phyloP scores from a whole-genome alignment of 148 eudicot species.

The Fagopyrum esculentum region DNA sequence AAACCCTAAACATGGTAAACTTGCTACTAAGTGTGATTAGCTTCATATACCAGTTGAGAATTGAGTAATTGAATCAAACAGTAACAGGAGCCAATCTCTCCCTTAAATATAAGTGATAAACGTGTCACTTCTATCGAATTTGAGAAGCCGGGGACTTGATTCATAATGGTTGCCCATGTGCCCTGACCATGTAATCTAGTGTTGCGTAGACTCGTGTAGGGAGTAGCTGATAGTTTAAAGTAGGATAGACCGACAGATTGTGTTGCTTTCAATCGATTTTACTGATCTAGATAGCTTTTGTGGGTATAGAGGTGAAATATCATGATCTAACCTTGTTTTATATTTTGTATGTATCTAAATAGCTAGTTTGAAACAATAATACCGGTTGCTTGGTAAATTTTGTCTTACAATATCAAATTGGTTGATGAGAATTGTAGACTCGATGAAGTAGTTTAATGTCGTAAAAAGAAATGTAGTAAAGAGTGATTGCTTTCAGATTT shows the following conservation, averaged over 20 bases:
- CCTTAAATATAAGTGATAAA: not conserved
- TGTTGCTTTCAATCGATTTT: not conserved
- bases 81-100: not conserved
- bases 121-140: no score
- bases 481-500: conserved; percentile 51
- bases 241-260: not conserved
- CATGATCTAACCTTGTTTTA: not conserved
- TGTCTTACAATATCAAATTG: not conserved
- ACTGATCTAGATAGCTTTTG: not conserved
- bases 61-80: not conserved
- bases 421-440: not conserved
- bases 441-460: not conserved
- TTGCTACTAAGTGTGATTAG: no score
- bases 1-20: no score
- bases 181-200: not conserved
- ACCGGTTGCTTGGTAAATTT: not conserved
- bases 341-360: not conserved
- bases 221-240: not conserved
- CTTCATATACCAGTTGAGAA: not conserved
- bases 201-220: not conserved
- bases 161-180: not conserved
- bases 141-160: not conserved
- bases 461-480: not conserved
- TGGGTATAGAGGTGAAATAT: not conserved
- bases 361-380: not conserved